phyloP scores from a whole-genome alignment of 164 flowering plant species.

The Nymphaea thermarum region DNA sequence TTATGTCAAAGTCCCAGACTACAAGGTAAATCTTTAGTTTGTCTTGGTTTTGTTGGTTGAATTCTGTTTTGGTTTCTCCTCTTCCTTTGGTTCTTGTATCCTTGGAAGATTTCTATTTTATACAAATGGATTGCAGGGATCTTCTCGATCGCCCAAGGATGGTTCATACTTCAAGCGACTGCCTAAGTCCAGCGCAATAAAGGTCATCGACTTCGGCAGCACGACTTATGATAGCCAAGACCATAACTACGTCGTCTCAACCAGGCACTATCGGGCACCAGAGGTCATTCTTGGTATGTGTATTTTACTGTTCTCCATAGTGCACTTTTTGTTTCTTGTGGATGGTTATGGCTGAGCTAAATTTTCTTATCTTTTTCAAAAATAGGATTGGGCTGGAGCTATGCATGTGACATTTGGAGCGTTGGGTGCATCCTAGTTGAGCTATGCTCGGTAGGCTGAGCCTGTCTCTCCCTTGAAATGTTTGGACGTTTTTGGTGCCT shows the following conservation, averaged over 20 bases:
- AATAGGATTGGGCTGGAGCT: constrained; percentile 77
- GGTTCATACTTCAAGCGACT: constrained; percentile 40
- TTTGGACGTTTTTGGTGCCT: neutral
- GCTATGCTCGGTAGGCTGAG: constrained; percentile 49
- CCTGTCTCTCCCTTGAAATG: neutral
- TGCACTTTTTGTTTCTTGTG: neutral
- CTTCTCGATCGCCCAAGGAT: constrained; percentile 55
- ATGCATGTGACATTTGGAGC: constrained; percentile 83
- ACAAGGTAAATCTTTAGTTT: constrained; percentile 45
- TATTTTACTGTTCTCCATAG: neutral
- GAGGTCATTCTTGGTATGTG: constrained; percentile 73
- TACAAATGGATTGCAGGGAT: constrained; percentile 24
- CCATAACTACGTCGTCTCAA: constrained; percentile 66
- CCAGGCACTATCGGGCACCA: constrained; percentile 82
- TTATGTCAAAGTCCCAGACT: constrained; percentile 70
- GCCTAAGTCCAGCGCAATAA: constrained; percentile 59
- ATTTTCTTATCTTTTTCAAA: neutral
- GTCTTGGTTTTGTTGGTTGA: neutral
- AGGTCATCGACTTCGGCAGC: constrained; percentile 89
- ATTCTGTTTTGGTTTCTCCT: neutral
- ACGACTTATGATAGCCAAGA: constrained; percentile 61
- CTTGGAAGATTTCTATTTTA: neutral
- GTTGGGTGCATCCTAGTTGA: constrained; percentile 75
- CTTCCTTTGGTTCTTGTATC: neutral
- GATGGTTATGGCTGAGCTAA: constrained; percentile 53